A percentile compares a stretch with the other conserved stretches of the same genome.
Conservation (phyloP, 345 rosid genomes). For the Sapria himalayana region DNA sequence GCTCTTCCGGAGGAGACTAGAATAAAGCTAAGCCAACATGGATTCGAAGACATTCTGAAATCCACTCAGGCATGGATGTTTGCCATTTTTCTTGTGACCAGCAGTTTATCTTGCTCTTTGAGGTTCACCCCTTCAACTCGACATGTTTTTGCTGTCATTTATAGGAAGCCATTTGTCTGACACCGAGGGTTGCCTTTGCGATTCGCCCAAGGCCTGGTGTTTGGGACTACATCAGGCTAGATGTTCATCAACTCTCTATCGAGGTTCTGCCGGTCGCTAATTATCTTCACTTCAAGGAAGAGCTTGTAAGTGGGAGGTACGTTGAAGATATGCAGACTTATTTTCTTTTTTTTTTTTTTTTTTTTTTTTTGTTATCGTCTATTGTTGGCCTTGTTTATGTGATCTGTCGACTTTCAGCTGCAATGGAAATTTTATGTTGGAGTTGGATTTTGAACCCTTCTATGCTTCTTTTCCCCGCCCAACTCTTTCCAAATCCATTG, state of each 20-base stretch:
- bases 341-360: not conserved
- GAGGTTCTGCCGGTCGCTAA: conserved; percentile 66
- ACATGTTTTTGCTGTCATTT: no score
- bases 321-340: not conserved
- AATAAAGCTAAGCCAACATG: conserved; percentile 32
- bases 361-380: not conserved
- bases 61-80: conserved; percentile 32
- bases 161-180: conserved; percentile 76
- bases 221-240: conserved; percentile 73
- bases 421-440: conserved; percentile 70
- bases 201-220: conserved; percentile 95
- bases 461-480: conserved; percentile 79
- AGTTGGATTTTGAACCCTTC: conserved; percentile 92
- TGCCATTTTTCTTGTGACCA: not conserved
- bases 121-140: no score
- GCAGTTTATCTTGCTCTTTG: not conserved
- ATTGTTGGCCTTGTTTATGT: conserved; percentile 1
- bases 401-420: conserved; percentile 17
- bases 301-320: conserved; percentile 85
- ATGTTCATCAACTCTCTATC: conserved; percentile 57
- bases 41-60: conserved; percentile 42
- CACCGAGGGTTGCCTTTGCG: conserved; percentile 88
- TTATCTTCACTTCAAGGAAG: conserved; percentile 87
- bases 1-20: conserved; percentile 34
- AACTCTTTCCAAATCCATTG: conserved; percentile 66